Conservation (phyloP, 805 yeast species). For the Wickerhamomyces ciferrii region DNA sequence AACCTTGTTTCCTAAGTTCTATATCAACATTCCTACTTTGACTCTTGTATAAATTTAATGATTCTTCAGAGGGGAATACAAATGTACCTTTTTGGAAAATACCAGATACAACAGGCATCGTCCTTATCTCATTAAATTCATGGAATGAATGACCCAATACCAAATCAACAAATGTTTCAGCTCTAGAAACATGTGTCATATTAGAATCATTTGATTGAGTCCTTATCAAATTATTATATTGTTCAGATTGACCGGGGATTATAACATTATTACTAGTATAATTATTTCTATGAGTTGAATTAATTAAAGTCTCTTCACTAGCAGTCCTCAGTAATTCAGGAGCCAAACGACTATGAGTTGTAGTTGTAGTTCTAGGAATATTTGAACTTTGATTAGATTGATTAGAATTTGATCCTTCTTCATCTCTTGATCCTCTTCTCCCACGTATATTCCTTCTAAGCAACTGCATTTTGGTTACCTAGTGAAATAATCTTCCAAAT, state of each 20-base stretch:
- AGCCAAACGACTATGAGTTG: neutral
- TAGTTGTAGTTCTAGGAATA: neutral
- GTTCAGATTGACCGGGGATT: too few relatives aligned
- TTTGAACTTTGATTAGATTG: neutral
- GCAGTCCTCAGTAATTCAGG: neutral
- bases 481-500: too few relatives aligned
- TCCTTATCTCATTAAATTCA: slow-evolving; percentile 22
- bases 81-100: slow-evolving; percentile 30
- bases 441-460: neutral
- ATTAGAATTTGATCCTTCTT: neutral
- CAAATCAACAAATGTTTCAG: slow-evolving; percentile 18
- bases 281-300: neutral
- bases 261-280: too few relatives aligned
- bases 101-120: slow-evolving; percentile 27
- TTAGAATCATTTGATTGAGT: neutral
- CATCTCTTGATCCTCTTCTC: neutral
- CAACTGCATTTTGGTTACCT: neutral
- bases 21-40: slow-evolving; percentile 22
- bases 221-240: neutral
- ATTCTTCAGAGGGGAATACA: slow-evolving; percentile 30
- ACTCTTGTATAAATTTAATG: slow-evolving; percentile 21
- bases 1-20: slow-evolving; percentile 16
- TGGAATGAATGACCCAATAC: slow-evolving; percentile 15
- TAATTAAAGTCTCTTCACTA: neutral
- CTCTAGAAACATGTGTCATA: slow-evolving; percentile 1